Percentiles rank a stretch among this genome's conserved stretches.
phyloP scores from a whole-genome alignment of 192 early-diverging fungal genomes.

The Coemansia sp. region DNA sequence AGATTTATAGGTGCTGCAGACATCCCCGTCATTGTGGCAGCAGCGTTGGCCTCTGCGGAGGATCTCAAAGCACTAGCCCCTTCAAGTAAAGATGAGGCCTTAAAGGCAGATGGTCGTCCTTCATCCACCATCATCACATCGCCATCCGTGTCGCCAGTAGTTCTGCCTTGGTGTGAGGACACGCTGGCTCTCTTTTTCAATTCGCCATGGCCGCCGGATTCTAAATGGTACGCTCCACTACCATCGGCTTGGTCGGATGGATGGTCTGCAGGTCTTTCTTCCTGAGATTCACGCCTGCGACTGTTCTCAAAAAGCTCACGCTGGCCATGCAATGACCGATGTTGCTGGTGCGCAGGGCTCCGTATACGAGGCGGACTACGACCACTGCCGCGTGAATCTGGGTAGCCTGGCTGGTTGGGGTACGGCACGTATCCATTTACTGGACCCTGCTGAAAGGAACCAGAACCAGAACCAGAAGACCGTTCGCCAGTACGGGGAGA shows the following conservation, averaged over 20 bases:
- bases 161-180: neutral
- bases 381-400: slow-evolving; percentile 9
- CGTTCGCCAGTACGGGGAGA: slow-evolving; percentile 20
- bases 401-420: slow-evolving; percentile 4
- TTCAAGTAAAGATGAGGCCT: slow-evolving; percentile 5
- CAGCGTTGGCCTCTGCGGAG: slow-evolving; percentile 8
- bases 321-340: neutral
- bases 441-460: slow-evolving; percentile 41
- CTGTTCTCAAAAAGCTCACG: neutral
- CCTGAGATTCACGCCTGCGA: neutral
- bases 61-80: slow-evolving; percentile 2
- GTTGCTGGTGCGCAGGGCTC: slow-evolving; percentile 21
- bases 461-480: neutral
- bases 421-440: slow-evolving; percentile 41
- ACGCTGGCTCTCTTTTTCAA: slow-evolving; percentile 1
- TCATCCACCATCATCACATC: slow-evolving; percentile 43
- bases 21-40: slow-evolving; percentile 14
- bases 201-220: neutral
- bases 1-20: slow-evolving; percentile 30
- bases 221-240: neutral
- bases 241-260: slow-evolving; percentile 1
- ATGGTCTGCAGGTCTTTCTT: neutral
- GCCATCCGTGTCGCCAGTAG: slow-evolving; percentile 29
- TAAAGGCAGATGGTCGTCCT: slow-evolving; percentile 6
- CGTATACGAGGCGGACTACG: slow-evolving; percentile 34